phyloP scores from a whole-genome alignment of 148 eudicot species.

The Chenopodium formosanum region DNA sequence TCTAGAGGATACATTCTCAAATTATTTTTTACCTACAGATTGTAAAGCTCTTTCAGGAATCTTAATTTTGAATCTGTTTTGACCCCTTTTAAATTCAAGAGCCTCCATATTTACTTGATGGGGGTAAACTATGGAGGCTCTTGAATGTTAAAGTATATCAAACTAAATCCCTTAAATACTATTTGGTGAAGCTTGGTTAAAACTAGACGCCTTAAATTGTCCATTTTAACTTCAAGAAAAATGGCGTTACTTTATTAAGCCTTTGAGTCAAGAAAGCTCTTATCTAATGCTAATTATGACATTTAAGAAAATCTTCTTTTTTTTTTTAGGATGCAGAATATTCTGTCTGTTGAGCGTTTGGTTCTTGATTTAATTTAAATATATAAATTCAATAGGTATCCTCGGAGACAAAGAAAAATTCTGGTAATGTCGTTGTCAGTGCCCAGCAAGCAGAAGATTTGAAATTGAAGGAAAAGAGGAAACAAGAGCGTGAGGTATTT shows the following conservation, averaged over 20 bases:
- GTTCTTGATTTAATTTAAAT: not conserved
- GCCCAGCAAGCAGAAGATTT: slow-evolving; percentile 86
- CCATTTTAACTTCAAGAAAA: not conserved
- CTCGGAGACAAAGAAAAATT: slow-evolving; percentile 36
- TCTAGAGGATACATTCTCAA: not conserved
- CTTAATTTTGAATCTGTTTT: not conserved
- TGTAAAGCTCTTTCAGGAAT: not conserved
- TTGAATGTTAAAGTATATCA: not conserved
- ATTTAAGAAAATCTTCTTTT: not conserved
- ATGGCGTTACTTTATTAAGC: not conserved
- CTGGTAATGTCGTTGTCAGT: slow-evolving; percentile 55
- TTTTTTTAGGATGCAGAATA: not conserved
- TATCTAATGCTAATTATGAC: not conserved
- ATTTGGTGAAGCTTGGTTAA: not conserved
- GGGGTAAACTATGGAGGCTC: not conserved
- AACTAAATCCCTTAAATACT: not conserved
- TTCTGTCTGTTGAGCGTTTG: not conserved
- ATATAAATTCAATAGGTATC: slow-evolving; percentile 41
- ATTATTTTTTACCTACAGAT: not conserved
- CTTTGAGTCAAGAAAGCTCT: not conserved
- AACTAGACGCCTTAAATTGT: not conserved
- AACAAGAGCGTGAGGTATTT: slow-evolving; percentile 84
- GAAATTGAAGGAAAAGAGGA: slow-evolving; percentile 93
- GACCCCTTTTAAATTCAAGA: not conserved
- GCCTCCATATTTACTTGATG: not conserved